phyloP scores from a whole-genome alignment of 495 filamentous ascomycete species.

The Hypoxylon trugodes region DNA sequence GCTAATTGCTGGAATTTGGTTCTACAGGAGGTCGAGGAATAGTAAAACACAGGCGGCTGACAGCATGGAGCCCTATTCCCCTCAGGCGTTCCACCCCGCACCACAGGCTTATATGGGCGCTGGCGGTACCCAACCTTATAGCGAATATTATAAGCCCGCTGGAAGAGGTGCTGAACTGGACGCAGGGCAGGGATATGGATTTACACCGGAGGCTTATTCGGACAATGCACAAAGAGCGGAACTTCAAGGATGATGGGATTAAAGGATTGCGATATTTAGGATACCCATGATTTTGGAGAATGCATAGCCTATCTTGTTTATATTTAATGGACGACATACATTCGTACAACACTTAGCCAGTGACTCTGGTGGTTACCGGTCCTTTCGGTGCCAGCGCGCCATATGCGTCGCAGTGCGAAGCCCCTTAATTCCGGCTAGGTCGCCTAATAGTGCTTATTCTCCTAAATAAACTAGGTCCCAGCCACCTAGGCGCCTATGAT shows the following conservation, averaged over 20 bases:
- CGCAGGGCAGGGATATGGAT: conserved; percentile 14
- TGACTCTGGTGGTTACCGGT: too few relatives aligned
- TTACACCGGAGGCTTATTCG: conserved; percentile 13
- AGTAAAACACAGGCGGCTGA: conserved; percentile 10
- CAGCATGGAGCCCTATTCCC: conserved; percentile 13
- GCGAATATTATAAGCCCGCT: conserved; percentile 24
- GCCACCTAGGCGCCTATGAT: too few relatives aligned
- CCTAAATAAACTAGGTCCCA: too few relatives aligned
- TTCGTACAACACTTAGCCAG: too few relatives aligned
- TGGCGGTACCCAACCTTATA: conserved; percentile 10
- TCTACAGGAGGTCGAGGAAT: conserved; percentile 27
- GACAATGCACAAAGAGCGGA: conserved; percentile 11
- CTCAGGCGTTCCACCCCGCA: conserved; percentile 1
- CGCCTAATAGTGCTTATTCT: too few relatives aligned
- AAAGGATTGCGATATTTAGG: background rate
- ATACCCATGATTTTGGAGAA: conserved; percentile 7
- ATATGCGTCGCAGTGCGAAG: too few relatives aligned
- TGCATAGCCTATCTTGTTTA: background rate
- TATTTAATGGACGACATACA: too few relatives aligned
- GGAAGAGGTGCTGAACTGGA: conserved; percentile 25
- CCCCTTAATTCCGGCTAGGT: too few relatives aligned
- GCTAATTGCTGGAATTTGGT: conserved; percentile 15
- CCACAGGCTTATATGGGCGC: conserved; percentile 6
- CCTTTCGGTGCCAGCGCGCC: too few relatives aligned
- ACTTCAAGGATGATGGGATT: conserved; percentile 22